Conservation (phyloP, 2,329 filamentous ascomycete species). For the Diaporthe sp. region DNA sequence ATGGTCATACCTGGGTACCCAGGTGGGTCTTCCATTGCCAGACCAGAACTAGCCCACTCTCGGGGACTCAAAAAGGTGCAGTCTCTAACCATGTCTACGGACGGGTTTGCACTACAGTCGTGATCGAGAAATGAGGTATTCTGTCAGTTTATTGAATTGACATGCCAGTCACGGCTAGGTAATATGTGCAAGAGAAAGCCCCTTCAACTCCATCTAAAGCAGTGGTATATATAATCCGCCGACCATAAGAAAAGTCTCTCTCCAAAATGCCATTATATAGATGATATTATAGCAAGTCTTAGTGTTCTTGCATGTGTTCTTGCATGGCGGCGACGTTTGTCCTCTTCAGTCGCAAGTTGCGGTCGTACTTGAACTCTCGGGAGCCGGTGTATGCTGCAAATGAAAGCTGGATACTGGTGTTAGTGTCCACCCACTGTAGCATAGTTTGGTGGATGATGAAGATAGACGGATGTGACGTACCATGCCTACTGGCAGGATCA, state of each 20-base stretch:
- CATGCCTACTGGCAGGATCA: slow-evolving; percentile 39
- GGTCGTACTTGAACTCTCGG: slow-evolving; percentile 39
- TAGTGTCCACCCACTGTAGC: no score
- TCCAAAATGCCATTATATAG: not conserved
- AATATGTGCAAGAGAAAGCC: slow-evolving; percentile 11
- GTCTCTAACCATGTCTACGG: no score
- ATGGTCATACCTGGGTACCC: not conserved
- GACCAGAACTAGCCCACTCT: no score
- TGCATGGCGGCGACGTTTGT: slow-evolving; percentile 34
- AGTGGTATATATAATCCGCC: slow-evolving; percentile 25
- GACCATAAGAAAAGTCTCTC: not conserved
- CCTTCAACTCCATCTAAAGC: slow-evolving; percentile 22
- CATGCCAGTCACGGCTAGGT: not conserved
- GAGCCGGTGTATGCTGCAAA: slow-evolving; percentile 38
- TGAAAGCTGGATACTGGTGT: slow-evolving; percentile 5
- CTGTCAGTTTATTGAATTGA: not conserved
- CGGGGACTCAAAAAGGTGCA: no score
- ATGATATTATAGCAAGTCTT: not conserved
- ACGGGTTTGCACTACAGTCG: no score
- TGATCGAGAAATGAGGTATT: not conserved
- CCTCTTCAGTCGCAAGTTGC: slow-evolving; percentile 37
- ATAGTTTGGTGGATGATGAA: no score
- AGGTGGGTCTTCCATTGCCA: no score
- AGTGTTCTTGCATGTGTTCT: slow-evolving; percentile 2
- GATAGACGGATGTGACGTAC: not conserved